A percentile compares a stretch with the other conserved stretches of the same genome.
phyloP scores from a whole-genome alignment of 1,284 basidiomycete genomes.

The Paramarasmius palmivorus region DNA sequence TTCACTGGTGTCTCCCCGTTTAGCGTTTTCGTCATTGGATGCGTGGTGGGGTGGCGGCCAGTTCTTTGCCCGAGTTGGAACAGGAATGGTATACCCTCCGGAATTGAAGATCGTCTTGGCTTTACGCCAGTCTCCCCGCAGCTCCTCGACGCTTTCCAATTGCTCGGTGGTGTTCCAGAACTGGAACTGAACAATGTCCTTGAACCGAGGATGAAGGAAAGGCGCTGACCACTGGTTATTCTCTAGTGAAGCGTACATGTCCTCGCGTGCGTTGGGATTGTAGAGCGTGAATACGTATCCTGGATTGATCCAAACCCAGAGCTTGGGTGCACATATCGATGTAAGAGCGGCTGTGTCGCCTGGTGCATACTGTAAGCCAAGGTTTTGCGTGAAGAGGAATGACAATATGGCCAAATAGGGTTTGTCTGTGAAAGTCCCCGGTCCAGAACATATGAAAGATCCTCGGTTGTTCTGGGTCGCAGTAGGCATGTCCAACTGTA shows the following conservation, averaged over 20 bases:
- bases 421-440: conserved; percentile 84
- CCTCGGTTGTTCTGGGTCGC: conserved; percentile 70
- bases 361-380: conserved; percentile 55
- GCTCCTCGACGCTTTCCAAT: conserved; percentile 77
- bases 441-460: conserved; percentile 90
- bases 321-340: conserved; percentile 68
- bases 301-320: conserved; percentile 90
- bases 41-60: conserved; percentile 37
- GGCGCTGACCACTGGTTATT: conserved; percentile 84
- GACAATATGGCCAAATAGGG: conserved; percentile 79
- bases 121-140: conserved; percentile 76
- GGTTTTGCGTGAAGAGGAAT: conserved; percentile 82
- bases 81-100: conserved; percentile 62
- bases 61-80: conserved; percentile 36
- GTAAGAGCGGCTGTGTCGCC: conserved; percentile 41
- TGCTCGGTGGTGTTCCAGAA: conserved; percentile 92
- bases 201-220: conserved; percentile 82
- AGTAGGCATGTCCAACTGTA: conserved; percentile 32
- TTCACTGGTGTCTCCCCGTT: conserved; percentile 9
- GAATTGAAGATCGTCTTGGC: conserved; percentile 75
- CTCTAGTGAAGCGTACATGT: conserved; percentile 70
- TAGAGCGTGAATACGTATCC: conserved; percentile 73
- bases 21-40: conserved; percentile 20
- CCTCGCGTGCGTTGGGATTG: conserved; percentile 65
- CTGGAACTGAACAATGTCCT: conserved; percentile 81